A percentile compares a stretch with the other conserved stretches of the same genome.
phyloP scores from a whole-genome alignment of 164 flowering plant species.

The Piper betle region DNA sequence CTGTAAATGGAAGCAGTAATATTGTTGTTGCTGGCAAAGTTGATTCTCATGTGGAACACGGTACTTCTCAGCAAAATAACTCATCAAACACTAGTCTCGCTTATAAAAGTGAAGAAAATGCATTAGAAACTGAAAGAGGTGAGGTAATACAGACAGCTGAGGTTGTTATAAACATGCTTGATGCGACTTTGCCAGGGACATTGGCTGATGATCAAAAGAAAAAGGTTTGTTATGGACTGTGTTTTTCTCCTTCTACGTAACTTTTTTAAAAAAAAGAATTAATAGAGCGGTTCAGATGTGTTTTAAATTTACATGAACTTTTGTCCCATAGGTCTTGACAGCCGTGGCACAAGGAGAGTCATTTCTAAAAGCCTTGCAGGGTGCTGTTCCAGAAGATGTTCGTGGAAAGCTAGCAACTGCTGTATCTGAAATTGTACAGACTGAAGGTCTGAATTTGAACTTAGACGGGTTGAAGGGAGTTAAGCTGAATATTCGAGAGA shows the following conservation, averaged over 20 bases:
- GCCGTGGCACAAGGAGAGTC: slow-evolving; percentile 89
- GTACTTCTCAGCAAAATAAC: slow-evolving; percentile 9
- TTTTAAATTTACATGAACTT: not conserved
- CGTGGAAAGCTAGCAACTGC: slow-evolving; percentile 74
- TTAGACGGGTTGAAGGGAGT: slow-evolving; percentile 27
- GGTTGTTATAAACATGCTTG: slow-evolving; percentile 86
- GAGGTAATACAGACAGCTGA: slow-evolving; percentile 63
- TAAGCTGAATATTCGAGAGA: slow-evolving; percentile 31
- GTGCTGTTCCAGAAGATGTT: slow-evolving; percentile 95
- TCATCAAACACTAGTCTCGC: slow-evolving; percentile 13
- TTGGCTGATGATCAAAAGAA: slow-evolving; percentile 62
- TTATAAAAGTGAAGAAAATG: slow-evolving; percentile 16
- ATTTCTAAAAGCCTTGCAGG: slow-evolving; percentile 76
- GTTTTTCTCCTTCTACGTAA: not conserved
- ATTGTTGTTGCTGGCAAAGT: slow-evolving; percentile 9
- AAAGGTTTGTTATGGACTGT: slow-evolving; percentile 38
- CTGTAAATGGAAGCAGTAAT: slow-evolving; percentile 16
- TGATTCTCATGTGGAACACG: slow-evolving; percentile 6
- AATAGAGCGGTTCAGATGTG: not conserved
- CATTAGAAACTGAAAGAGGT: slow-evolving; percentile 40
- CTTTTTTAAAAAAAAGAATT: not conserved
- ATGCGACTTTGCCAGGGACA: slow-evolving; percentile 70
- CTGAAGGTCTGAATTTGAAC: slow-evolving; percentile 39
- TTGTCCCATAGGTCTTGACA: slow-evolving; percentile 48
- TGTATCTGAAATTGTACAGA: slow-evolving; percentile 51